Evolutionary conservation across 768 basidiomycete genomes (phyloP).

Genomic region (Mycena maculata): DNA sequence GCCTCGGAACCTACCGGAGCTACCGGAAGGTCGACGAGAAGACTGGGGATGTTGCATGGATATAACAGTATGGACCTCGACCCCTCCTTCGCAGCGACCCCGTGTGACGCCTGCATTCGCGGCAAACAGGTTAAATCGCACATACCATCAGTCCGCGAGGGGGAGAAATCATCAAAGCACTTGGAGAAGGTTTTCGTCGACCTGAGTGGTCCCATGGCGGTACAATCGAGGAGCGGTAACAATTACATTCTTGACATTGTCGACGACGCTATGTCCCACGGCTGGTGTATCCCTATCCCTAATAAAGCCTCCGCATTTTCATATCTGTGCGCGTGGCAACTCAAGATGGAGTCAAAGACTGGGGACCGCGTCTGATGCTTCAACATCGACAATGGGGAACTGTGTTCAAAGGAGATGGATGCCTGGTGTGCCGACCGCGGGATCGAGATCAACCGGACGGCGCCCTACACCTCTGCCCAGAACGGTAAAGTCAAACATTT

Average conservation of each 20-base stretch:
- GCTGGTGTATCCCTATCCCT: neutral
- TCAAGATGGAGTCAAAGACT: slow-evolving; percentile 36
- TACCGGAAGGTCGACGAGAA: too few relatives aligned
- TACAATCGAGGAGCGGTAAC: slow-evolving; percentile 41
- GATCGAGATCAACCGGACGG: slow-evolving; percentile 36
- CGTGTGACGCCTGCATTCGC: slow-evolving; percentile 44
- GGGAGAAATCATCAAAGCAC: slow-evolving; percentile 37
- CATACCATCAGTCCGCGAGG: slow-evolving; percentile 45
- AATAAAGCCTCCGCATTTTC: slow-evolving; percentile 1
- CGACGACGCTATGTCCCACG: neutral
- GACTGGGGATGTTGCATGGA: too few relatives aligned
- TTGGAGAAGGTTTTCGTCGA: slow-evolving; percentile 48
- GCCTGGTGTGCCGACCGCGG: slow-evolving; percentile 33
- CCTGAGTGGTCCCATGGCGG: slow-evolving; percentile 36
- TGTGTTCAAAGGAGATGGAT: slow-evolving; percentile 26
- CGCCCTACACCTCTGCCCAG: slow-evolving; percentile 49
- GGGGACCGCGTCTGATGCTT: slow-evolving; percentile 31
- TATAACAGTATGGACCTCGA: slow-evolving; percentile 27
- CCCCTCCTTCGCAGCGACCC: neutral
- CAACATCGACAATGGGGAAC: slow-evolving; percentile 40
- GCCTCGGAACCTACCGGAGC: too few relatives aligned
- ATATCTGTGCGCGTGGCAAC: slow-evolving; percentile 44
- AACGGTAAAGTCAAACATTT: slow-evolving; percentile 50
- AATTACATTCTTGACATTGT: slow-evolving; percentile 45
- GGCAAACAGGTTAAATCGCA: slow-evolving; percentile 51